Evolutionary conservation across 2,329 filamentous ascomycete species (phyloP).

Genomic region (Phialophora macrospora): DNA sequence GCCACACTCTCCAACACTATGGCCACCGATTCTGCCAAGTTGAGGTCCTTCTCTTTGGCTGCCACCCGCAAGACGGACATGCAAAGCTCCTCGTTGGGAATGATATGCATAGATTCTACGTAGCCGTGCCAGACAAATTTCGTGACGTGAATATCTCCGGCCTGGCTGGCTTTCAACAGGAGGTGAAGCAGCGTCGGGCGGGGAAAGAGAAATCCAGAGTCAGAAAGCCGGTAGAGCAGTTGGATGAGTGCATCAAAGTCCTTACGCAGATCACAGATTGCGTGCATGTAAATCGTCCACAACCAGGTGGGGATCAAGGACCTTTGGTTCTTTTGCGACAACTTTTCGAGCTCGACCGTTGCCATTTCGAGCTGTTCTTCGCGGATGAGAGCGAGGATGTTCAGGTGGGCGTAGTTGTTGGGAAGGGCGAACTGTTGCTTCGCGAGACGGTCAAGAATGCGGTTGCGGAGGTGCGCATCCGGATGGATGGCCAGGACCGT

Average conservation of each 20-base stretch:
- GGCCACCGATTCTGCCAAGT: slow-evolving; percentile 27
- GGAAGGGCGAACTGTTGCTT: slow-evolving; percentile 71
- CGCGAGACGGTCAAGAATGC: slow-evolving; percentile 68
- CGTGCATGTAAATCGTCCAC: slow-evolving; percentile 75
- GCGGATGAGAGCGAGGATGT: slow-evolving; percentile 75
- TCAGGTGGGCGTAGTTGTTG: slow-evolving; percentile 66
- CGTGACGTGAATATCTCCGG: slow-evolving; percentile 66
- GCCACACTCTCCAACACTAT: slow-evolving; percentile 28
- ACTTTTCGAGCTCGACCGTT: slow-evolving; percentile 68
- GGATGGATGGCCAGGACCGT: slow-evolving; percentile 80
- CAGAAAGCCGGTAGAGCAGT: slow-evolving; percentile 65
- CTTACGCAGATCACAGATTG: slow-evolving; percentile 66
- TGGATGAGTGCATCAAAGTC: slow-evolving; percentile 78
- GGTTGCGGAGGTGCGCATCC: slow-evolving; percentile 75
- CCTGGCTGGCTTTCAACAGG: slow-evolving; percentile 73
- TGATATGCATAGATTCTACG: slow-evolving; percentile 64
- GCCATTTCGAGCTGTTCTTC: slow-evolving; percentile 85
- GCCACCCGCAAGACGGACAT: slow-evolving; percentile 28
- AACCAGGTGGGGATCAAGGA: slow-evolving; percentile 69
- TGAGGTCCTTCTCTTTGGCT: slow-evolving; percentile 20
- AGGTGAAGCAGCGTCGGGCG: slow-evolving; percentile 69
- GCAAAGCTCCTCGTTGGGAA: slow-evolving; percentile 49
- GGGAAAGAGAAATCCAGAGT: slow-evolving; percentile 55
- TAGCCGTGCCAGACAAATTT: slow-evolving; percentile 72
- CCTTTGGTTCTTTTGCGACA: slow-evolving; percentile 60